Base-by-base conservation (phyloP, 352 stramenopile species). In the Phytophthora colocasiae region DNA sequence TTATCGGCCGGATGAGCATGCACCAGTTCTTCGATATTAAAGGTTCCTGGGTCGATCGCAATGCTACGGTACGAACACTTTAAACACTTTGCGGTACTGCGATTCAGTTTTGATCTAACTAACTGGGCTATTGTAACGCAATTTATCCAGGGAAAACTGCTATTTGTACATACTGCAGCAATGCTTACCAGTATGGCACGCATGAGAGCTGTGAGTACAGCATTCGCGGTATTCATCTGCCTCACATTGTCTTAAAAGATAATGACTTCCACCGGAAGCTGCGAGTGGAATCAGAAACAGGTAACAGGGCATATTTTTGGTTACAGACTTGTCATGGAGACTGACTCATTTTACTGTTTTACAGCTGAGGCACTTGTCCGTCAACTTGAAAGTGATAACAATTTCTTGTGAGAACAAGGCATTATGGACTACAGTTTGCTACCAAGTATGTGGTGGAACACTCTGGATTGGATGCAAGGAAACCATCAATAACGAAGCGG, bases 11-110 rank as follows among this genome's bases (percentile, higher is more conserved):
- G 29, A 77, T 88, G 36, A 95, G 83, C 49, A 94, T 96, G 85
- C 87, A 94, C 48, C 83, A 93, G 58, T 94, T 93, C 52, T 97
- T 95, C 61, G 91, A 97, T 58, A 89, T 97, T 61, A 97, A 97
- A 50, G 91, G 91, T 15, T 95, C 85, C 9, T 97, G 89, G 88
- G 78, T 97, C 40, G 75, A 96, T 58, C 83, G 87, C 41, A 93
- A 95, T 59, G 85, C 87, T 34, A 73, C 89, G 81, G 84, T 91
- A 71, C 17, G 69, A 19, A 14, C 14, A 31, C n/a, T n/a, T n/a
- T n/a, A n/a, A n/a, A n/a, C n/a, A n/a, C 26, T 34, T 14, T 24
- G 5, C 53, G 59, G 11, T 15, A 15, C 40, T 38, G 22, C 0
- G n/a, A 40, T 29, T 51, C 6, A 38, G 17, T 19, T 11, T 50